Conservation (phyloP, 129 eudicot genomes). For the carrot (Daucus carota) region DH1_v3.0 NC_030382.2:51165001-51165500, state of each 20-base stretch:
- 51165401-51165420: conserved; percentile 85
- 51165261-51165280: neutral
- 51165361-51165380: conserved; percentile 86
- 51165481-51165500: conserved; percentile 6
- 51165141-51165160: neutral
- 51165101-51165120: no score
- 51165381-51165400: conserved; percentile 94
- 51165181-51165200: neutral
- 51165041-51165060: no score
- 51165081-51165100: no score
- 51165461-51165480: neutral
- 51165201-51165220: neutral
- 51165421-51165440: conserved; percentile 44
- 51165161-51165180: neutral
- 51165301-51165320: neutral
- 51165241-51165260: neutral
- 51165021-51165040: no score
- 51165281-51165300: neutral
- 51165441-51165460: neutral
- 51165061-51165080: no score
- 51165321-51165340: neutral
- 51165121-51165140: neutral
- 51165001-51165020: no score
- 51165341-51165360: conserved; percentile 3
- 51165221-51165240: neutral